These are phyloP conservation scores for Leccinum uliginosum DNA, from an alignment of 768 basidiomycete genomes.

Conservation along the genomic window DNA sequence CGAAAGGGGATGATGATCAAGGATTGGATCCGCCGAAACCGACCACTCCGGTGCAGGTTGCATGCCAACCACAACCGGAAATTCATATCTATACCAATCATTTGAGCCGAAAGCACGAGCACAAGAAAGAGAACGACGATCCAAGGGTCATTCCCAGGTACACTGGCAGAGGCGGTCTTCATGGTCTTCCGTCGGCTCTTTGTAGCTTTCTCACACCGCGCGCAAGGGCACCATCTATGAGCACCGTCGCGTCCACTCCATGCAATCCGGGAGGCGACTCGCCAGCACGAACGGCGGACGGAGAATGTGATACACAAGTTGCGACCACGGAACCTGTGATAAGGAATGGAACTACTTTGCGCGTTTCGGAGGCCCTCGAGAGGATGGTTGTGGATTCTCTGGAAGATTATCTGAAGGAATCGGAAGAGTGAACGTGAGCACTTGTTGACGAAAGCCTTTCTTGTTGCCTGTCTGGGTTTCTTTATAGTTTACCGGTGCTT, in stretches of 20 bases:
- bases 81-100: neutral
- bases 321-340: neutral
- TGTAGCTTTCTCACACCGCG: conserved; percentile 10
- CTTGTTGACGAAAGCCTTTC: neutral
- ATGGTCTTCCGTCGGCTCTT: conserved; percentile 7
- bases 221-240: conserved; percentile 21
- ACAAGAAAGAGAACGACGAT: conserved; percentile 6
- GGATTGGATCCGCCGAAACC: neutral
- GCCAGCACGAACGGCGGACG: neutral
- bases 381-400: conserved; percentile 23
- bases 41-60: neutral
- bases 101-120: neutral
- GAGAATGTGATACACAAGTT: neutral
- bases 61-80: neutral
- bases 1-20: neutral
- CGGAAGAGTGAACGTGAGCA: neutral
- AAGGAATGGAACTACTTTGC: conserved; percentile 5
- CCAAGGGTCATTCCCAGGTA: neutral
- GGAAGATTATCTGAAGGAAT: neutral
- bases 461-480: neutral
- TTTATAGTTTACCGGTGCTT: conserved; percentile 3
- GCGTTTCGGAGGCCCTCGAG: conserved; percentile 19
- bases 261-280: neutral
- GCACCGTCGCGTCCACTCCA: conserved; percentile 15
- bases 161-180: neutral